Evolutionary conservation across 140 eudicot genomes (phyloP).

Genomic region (Cichorium intybus): DNA sequence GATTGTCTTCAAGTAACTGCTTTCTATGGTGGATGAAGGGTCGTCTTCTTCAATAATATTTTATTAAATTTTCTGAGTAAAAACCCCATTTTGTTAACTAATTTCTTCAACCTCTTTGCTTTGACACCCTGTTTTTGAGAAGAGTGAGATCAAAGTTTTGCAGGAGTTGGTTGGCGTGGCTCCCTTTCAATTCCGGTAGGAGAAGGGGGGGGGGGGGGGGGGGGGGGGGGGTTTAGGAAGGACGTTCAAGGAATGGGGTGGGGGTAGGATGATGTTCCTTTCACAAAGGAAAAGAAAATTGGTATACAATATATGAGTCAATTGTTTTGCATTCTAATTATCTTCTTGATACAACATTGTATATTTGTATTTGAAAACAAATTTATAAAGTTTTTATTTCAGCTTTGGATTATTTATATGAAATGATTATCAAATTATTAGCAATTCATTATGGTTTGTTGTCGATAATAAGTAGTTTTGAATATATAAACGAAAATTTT

Average conservation of each 20-base stretch:
- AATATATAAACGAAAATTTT: too few relatives aligned
- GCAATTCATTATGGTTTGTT: too few relatives aligned
- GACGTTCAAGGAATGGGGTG: too few relatives aligned
- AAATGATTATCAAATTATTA: too few relatives aligned
- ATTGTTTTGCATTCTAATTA: too few relatives aligned
- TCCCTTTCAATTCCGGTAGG: constrained; percentile 39
- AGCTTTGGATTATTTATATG: too few relatives aligned
- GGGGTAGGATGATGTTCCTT: constrained; percentile 18
- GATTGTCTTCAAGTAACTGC: constrained; percentile 49
- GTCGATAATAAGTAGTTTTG: too few relatives aligned
- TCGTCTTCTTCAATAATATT: constrained; percentile 41
- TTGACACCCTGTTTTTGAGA: constrained; percentile 20
- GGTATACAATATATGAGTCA: background rate
- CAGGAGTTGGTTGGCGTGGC: constrained; percentile 24
- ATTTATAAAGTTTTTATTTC: too few relatives aligned
- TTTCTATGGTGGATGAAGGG: constrained; percentile 47
- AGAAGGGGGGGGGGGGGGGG: background rate
- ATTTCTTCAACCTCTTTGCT: constrained; percentile 27
- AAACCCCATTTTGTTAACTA: constrained; percentile 23
- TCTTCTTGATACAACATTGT: too few relatives aligned
- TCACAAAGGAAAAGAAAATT: constrained; percentile 2
- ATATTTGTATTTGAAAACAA: too few relatives aligned
- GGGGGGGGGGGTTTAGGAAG: constrained; percentile 6
- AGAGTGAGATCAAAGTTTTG: constrained; percentile 50
- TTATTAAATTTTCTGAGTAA: background rate